Evolutionary conservation across 1,284 basidiomycete species (phyloP), one percentile per base, ranked within the genome.

Genomic region (Sparassis latifolia): DNA sequence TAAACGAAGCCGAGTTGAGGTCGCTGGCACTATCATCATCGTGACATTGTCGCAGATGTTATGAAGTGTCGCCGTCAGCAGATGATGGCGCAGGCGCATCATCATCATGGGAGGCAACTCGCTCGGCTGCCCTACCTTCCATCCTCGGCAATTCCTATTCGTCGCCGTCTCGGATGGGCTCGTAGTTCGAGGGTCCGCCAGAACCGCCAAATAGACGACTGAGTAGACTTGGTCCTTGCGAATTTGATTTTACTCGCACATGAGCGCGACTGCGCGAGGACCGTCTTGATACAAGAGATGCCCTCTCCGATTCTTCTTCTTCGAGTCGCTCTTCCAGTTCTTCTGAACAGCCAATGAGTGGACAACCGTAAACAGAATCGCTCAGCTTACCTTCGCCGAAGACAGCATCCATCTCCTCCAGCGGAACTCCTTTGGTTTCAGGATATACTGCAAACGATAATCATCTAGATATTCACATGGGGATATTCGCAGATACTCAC

Each of bases 381-480:
- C 9, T 27, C 33, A 33, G 43, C 59, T 12, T 55, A 83, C 86
- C 86, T 82, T 90, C 86, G 35, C 87, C 87, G 59, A 89, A 90
- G 5, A 90, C 84, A 43, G 78, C 79, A 58, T 89, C 88, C 87
- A 90, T 90, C 64, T 89, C 87, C 69, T 90, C 87, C 42, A 89
- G 66, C 5, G 86, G 84, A 20, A 90, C 79, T 1, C 86, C 86
- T 69, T 78, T 89, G 6, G 87, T 90, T 66, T 90, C 87, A 2
- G 87, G 87, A 61, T 92, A 94, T 57, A 90, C 84, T 89, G 63
- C 29, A 49, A 49, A 37, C 5, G 47, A 42, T 28, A 10, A 52
- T 31, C 30, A 44, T 52, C 46, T 20, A 20, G 20, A 20, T 20
- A 20, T 20, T 20, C 20, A 20, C 20, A 20, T 20, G 20, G 20